Conservation (phyloP, 2,329 filamentous ascomycete genomes). For the Akanthomyces uredinophilus region DNA sequence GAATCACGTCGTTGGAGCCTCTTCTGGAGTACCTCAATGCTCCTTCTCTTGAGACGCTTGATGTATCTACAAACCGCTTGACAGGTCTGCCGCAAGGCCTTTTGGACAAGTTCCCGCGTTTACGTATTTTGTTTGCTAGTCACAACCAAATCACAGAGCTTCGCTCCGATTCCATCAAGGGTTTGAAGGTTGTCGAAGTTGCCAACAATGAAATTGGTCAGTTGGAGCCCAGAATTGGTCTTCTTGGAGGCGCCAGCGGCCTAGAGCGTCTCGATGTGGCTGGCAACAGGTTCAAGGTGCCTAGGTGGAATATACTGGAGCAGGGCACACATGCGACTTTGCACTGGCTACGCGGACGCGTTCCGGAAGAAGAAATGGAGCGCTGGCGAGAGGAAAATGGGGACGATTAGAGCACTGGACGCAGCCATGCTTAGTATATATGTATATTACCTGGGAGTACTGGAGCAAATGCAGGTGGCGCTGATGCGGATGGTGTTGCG, state of each 20-base stretch:
- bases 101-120: slow-evolving; percentile 60
- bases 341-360: slow-evolving; percentile 71
- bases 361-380: slow-evolving; percentile 58
- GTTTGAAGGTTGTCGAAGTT: slow-evolving; percentile 70
- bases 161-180: slow-evolving; percentile 66
- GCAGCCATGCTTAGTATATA: neutral
- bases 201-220: slow-evolving; percentile 80
- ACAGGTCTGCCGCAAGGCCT: slow-evolving; percentile 60
- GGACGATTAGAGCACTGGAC: slow-evolving; percentile 19
- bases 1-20: slow-evolving; percentile 63
- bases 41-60: slow-evolving; percentile 68
- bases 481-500: neutral
- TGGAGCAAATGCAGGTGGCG: neutral
- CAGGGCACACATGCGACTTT: slow-evolving; percentile 83
- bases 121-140: slow-evolving; percentile 65
- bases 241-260: slow-evolving; percentile 60
- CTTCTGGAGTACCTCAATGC: slow-evolving; percentile 65
- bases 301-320: slow-evolving; percentile 75
- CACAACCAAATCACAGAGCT: slow-evolving; percentile 77
- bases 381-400: slow-evolving; percentile 47
- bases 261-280: slow-evolving; percentile 67
- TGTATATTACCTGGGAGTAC: neutral
- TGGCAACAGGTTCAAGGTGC: slow-evolving; percentile 84
- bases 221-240: slow-evolving; percentile 73
- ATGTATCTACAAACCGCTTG: slow-evolving; percentile 79